phyloP scores from a whole-genome alignment of 495 filamentous ascomycete species.

The Neurospora sp. region DNA sequence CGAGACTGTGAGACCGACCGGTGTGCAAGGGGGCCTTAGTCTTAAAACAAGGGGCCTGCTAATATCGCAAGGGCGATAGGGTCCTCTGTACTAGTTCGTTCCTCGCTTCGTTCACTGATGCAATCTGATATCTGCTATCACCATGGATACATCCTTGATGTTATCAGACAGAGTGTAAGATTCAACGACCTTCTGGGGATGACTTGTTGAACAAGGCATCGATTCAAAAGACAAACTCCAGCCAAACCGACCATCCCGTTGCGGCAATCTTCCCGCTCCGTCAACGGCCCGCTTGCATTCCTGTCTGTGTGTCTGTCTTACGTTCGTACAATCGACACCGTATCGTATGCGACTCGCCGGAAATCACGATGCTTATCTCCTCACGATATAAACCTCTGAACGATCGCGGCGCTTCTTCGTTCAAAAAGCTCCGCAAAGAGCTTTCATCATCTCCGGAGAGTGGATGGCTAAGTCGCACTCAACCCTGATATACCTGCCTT shows the following conservation, averaged over 20 bases:
- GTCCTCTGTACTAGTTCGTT: background rate
- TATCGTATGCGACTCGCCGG: background rate
- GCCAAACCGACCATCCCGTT: background rate
- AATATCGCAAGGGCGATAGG: background rate
- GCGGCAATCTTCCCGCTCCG: background rate
- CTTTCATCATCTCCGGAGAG: background rate
- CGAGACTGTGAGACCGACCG: background rate
- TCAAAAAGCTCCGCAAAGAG: background rate
- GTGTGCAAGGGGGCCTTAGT: background rate
- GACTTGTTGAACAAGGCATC: background rate
- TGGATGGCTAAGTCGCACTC: background rate
- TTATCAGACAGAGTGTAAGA: background rate
- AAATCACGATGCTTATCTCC: background rate
- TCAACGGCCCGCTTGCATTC: background rate
- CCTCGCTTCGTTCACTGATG: background rate
- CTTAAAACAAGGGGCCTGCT: background rate
- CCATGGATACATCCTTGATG: background rate
- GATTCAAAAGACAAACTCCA: background rate
- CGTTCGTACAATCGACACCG: background rate
- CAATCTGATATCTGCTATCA: background rate
- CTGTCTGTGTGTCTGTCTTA: background rate
- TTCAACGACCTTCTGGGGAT: background rate
- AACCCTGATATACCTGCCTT: background rate
- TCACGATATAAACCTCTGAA: background rate
- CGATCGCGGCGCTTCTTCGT: background rate